phyloP scores from a whole-genome alignment of 2,329 filamentous ascomycete species.

The Aspergillus intermedius region DNA sequence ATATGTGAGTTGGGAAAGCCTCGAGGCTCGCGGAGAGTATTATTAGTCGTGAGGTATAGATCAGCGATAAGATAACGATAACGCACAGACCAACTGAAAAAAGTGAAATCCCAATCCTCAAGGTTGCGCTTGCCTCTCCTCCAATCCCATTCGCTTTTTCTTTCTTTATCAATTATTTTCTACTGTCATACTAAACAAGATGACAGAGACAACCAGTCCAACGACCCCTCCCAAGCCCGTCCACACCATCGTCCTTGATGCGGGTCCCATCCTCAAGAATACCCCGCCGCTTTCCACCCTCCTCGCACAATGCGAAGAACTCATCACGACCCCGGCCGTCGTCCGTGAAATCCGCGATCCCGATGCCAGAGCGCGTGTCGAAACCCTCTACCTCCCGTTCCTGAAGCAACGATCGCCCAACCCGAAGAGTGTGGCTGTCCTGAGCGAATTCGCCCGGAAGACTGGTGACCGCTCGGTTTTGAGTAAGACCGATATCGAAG shows the following conservation, averaged over 20 bases:
- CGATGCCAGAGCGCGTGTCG: conserved; percentile 69
- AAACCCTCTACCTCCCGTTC: conserved; percentile 81
- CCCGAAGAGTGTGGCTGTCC: conserved; percentile 69
- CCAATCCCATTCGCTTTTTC: background rate
- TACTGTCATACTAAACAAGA: conserved; percentile 5
- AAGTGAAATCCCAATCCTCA: conserved; percentile 12
- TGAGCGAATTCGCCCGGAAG: conserved; percentile 77
- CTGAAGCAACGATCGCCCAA: conserved; percentile 68
- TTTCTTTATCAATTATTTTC: background rate
- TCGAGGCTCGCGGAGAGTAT: no score
- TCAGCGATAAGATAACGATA: conserved; percentile 23
- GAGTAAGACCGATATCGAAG: conserved; percentile 80
- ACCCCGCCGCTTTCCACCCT: conserved; percentile 78
- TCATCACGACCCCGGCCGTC: conserved; percentile 80
- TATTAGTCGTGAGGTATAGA: background rate
- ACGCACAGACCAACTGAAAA: conserved; percentile 33
- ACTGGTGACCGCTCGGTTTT: conserved; percentile 86
- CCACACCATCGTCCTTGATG: conserved; percentile 79
- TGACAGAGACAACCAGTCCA: conserved; percentile 19
- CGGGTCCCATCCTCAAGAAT: conserved; percentile 90
- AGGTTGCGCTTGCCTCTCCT: background rate
- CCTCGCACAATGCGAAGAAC: conserved; percentile 64
- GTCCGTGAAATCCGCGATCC: conserved; percentile 82
- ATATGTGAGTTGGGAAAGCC: no score
- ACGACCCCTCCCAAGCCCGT: conserved; percentile 54